Base-by-base conservation (phyloP, 495 filamentous ascomycete genomes). In the Xylaria venustula region DNA sequence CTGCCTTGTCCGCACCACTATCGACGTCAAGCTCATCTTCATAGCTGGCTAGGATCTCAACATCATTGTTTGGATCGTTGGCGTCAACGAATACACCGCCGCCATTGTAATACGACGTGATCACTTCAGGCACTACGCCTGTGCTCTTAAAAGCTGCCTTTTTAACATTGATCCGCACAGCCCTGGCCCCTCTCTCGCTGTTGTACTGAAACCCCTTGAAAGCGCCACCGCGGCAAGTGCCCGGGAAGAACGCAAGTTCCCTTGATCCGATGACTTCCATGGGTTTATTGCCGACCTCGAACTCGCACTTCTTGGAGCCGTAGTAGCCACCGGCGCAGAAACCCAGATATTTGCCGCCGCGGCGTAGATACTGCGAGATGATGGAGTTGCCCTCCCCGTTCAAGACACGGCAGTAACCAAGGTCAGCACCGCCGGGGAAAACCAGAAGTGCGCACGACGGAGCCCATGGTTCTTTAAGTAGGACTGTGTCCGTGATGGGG, bases 241-340 rank as follows among this genome's bases (percentile, higher is more conserved):
- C 92, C 0, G 91, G 90, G 73, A 89, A 98, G 75, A 98, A 97
- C 0, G 77, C 86, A 48, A 98, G 77, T 71, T 98, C 95, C 42
- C 94, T 83, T 53, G 85, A 83, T 0, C 94, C 95, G 49, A 96
- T 77, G 2, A 98, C 94, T 68, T 96, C 90, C 74, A 97, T 80
- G 26, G 82, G 81, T 62, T 83, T 83, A 69, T 94, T 85, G 2
- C 91, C 91, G 2, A 93, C 87, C 74, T 97, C 93, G 58, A 97
- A 98, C 67, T 98, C 95, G 67, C 93, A 96, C 53, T 79, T 77
- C 51, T 81, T 75, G 60, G 79, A 85, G 3, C 90, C 95, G 67
- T 97, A 98, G 74, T 98, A 98, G 5, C 90, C 94, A 11, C 94
- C 94, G 37, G 95, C 95, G 68, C 94, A 98, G 62, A 98, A 86